Percentiles rank a stretch among this genome's conserved stretches.
Evolutionary conservation across 2,329 filamentous ascomycete genomes (phyloP).

Genomic region (Tolypocladium cylindrosporum): DNA sequence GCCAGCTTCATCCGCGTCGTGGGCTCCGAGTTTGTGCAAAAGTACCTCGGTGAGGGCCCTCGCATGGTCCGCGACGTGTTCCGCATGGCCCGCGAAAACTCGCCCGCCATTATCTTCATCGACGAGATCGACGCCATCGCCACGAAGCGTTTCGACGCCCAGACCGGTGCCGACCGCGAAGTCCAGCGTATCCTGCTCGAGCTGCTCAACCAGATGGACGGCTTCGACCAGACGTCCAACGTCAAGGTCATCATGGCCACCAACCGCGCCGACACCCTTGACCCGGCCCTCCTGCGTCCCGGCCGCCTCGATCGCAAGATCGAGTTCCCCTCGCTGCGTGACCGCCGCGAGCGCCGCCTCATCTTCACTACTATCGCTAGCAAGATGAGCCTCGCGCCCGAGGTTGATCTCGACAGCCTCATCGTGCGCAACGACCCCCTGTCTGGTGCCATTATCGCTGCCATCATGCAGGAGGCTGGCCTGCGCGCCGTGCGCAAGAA

Average conservation of each 20-base stretch:
- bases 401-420: constrained; percentile 90
- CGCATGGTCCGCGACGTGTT: constrained; percentile 99
- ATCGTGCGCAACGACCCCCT: constrained; percentile 96
- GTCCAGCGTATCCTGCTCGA: constrained; percentile 97
- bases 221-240: constrained; percentile 97
- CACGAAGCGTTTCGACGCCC: constrained; percentile 97
- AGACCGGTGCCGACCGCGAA: constrained; percentile 95
- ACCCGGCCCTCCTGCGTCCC: constrained; percentile 87
- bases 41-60: constrained; percentile 94
- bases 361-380: constrained; percentile 96
- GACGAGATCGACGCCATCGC: constrained; percentile 98
- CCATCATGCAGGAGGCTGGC: constrained; percentile 98
- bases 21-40: constrained; percentile 96
- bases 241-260: constrained; percentile 99
- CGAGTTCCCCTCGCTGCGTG: constrained; percentile 90
- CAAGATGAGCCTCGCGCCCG: constrained; percentile 95
- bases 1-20: constrained; percentile 98
- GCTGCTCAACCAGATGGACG: constrained; percentile 98
- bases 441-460: constrained; percentile 90
- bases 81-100: constrained; percentile 97
- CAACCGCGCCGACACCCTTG: constrained; percentile 93
- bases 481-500: constrained; percentile 93
- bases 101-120: constrained; percentile 97
- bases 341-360: constrained; percentile 86
- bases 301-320: constrained; percentile 97